phyloP scores from a whole-genome alignment of 2,329 filamentous ascomycete species.

The Lachnellula suecica region DNA sequence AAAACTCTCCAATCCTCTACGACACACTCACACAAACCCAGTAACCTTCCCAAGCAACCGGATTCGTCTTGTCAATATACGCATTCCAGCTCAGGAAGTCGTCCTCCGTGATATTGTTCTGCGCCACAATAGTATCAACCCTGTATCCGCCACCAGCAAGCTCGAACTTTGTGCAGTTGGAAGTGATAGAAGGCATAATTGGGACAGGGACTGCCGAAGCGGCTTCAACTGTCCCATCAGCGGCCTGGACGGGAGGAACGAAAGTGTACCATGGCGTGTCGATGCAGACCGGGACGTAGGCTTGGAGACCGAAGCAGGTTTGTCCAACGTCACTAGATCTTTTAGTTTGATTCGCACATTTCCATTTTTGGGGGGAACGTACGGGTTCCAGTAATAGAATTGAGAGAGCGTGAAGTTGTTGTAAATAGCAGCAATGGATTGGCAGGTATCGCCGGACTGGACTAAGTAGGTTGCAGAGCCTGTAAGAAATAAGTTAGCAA shows the following conservation, averaged over 20 bases:
- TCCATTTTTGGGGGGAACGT: not conserved
- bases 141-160: constrained; percentile 3
- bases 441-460: constrained; percentile 8
- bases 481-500: not conserved
- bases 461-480: constrained; percentile 10
- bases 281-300: constrained; percentile 10
- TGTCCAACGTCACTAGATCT: constrained; percentile 54
- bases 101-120: constrained; percentile 7
- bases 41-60: constrained; percentile 10
- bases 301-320: constrained; percentile 9
- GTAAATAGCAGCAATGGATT: constrained; percentile 2
- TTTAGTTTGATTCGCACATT: not conserved
- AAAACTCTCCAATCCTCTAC: not conserved
- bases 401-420: constrained; percentile 8
- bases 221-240: constrained; percentile 3
- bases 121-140: constrained; percentile 3
- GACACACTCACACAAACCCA: constrained; percentile 7
- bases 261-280: constrained; percentile 11
- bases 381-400: constrained; percentile 14
- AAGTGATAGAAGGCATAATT: constrained; percentile 8
- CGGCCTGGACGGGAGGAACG: constrained; percentile 5
- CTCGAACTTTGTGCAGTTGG: constrained; percentile 6
- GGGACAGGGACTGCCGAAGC: constrained; percentile 3
- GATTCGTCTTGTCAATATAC: constrained; percentile 6
- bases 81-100: constrained; percentile 9